Evolutionary conservation across 176 grass and related monocot genomes (phyloP).

Genomic region (Oryza nivara): DNA sequence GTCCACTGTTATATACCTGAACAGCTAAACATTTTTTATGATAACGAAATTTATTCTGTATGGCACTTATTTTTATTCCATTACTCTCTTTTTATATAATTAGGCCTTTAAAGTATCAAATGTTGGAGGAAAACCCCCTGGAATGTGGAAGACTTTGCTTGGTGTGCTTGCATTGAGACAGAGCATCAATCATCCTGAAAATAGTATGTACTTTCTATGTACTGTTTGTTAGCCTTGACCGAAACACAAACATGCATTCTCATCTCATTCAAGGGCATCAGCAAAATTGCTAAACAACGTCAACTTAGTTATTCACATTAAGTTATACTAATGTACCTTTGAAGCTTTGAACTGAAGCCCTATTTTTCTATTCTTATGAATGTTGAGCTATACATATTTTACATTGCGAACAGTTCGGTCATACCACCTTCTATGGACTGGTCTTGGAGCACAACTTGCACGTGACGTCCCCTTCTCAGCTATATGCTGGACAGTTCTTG

Average conservation of each 20-base stretch:
- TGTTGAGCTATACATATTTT: conserved; percentile 24
- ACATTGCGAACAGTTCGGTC: conserved; percentile 54
- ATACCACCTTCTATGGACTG: conserved; percentile 86
- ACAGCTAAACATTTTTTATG: not conserved
- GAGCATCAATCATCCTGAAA: conserved; percentile 51
- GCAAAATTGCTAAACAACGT: not conserved
- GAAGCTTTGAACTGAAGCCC: not conserved
- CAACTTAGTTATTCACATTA: no score
- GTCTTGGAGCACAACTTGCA: conserved; percentile 91
- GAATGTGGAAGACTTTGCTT: conserved; percentile 83
- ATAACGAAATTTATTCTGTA: not conserved
- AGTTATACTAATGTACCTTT: not conserved
- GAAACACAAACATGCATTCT: conserved; percentile 5
- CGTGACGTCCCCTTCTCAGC: conserved; percentile 93
- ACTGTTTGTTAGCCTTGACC: conserved; percentile 30
- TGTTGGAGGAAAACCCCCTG: conserved; percentile 66
- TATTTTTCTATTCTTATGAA: not conserved
- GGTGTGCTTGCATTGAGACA: conserved; percentile 57
- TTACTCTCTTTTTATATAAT: conserved; percentile 36
- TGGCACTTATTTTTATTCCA: not conserved
- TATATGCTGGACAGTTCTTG: conserved; percentile 90
- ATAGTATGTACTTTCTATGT: conserved; percentile 55
- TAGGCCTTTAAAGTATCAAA: conserved; percentile 79
- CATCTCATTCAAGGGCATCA: not conserved
- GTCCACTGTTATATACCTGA: not conserved